Evolutionary conservation across 176 grass and related monocot genomes (phyloP), one percentile per base, ranked within the genome.

Genomic region (Avena eriantha): DNA sequence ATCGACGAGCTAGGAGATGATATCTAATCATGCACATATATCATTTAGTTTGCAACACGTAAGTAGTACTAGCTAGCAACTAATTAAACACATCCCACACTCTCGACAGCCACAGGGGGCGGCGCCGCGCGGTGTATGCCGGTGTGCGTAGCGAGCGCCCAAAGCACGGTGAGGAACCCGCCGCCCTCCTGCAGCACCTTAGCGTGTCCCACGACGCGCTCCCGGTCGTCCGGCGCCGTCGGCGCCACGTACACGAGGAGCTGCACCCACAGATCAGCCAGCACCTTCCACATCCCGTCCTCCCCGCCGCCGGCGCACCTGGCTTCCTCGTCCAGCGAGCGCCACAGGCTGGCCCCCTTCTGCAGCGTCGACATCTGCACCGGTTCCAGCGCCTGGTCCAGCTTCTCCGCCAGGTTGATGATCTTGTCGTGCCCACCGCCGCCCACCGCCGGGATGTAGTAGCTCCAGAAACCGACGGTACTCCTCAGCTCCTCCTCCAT

Each of bases 161-260:
- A 84, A 0, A 89, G 75, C 75, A 79, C 24, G 65, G 87, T 74
- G 66, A 89, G 19, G 82, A 84, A 83, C 87, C 64, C 65, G 76
- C 75, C 43, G 45, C 73, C 87, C 22, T 84, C 50, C 53, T 23
- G 74, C 54, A 79, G 65, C 21, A 39, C 80, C 26, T 82, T 24
- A 21, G 80, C n/a, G 21, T 87, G 85, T 21, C 57, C 78, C 79
- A 54, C 65, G 5, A 82, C 78, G 6, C 33, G 16, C 45, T 64
- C 69, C 69, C 75, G 78, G 3, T 64, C 69, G 15, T 17, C 63
- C 1, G 18, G 9, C n/a, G 21, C 3, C 21, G 86, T 76, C n/a
- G 85, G 78, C 46, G 85, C 78, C 45, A n/a, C 29, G 78, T 24
- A 80, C 26, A 81, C 45, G 9, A 87, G 4, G 69, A 81, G 45